phyloP scores from a whole-genome alignment of 306 rosid genomes.

The Canavalia gladiata region DNA sequence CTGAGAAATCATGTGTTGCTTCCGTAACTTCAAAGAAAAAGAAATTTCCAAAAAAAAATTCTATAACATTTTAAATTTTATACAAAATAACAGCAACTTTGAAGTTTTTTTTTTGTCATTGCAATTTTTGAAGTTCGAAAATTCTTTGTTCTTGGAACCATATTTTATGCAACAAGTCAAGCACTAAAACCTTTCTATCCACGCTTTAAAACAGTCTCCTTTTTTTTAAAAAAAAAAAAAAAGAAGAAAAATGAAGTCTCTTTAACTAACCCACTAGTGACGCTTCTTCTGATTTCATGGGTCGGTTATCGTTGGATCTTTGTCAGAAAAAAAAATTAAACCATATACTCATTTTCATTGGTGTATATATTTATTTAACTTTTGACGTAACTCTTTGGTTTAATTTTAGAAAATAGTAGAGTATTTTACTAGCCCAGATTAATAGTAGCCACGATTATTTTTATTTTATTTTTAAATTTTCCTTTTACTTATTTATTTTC shows the following conservation, averaged over 20 bases:
- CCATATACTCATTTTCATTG: not conserved
- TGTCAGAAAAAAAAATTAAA: conserved; percentile 2
- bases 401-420: not conserved
- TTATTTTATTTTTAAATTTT: not conserved
- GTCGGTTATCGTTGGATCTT: conserved; percentile 15
- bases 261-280: conserved; percentile 45
- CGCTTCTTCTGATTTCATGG: not conserved
- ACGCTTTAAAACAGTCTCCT: no score
- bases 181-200: no score
- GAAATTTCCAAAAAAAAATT: no score
- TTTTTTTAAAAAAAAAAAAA: not conserved
- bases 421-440: not conserved
- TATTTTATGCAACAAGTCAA: no score
- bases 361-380: no score
- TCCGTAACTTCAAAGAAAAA: no score
- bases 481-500: not conserved
- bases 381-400: not conserved
- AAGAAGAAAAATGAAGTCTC: not conserved
- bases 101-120: no score
- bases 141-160: no score
- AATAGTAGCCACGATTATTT: not conserved
- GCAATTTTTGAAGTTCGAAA: no score
- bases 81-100: no score
- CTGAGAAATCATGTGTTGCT: no score
- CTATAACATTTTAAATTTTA: no score